Evolutionary conservation across 148 eudicot species (phyloP), one percentile per base, ranked within the genome.

Genomic region (Cornus florida): DNA sequence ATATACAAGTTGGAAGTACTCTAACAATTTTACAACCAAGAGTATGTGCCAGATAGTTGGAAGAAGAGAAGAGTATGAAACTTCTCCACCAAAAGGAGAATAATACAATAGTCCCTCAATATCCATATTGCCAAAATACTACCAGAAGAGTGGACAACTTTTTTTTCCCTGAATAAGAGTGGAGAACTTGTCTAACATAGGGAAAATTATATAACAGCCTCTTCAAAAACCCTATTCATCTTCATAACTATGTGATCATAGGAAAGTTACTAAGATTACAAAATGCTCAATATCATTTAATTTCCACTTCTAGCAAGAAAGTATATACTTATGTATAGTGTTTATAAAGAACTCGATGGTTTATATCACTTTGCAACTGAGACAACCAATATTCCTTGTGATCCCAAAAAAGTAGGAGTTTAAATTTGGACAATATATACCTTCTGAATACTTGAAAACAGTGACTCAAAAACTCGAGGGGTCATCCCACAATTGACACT

Each of bases 401-500:
- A n/a, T 13, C 17, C 17, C 19, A 62, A 62, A 62, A 62, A n/a
- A 62, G 19, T 17, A 62, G 24, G 66, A 62, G 9, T 38, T 39
- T 2, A 65, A 75, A 10, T 43, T 16, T 41, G 6, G 43, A 43
- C 16, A 17, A 75, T n/a, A 28, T 23, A 53, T 69, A 78, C 80
- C 80, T 70, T 78, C 24, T 78, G 80, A 38, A 78, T 78, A 43
- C 99, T 91, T 75, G 99, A 83, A 85, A 96, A 96, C 82, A 96
- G 83, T 78, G 91, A 91, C 80, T 96, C 99, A 77, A 96, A 96
- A 17, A 96, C 98, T 83, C 99, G 87, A 53, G 99, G 99, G 5
- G 99, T 96, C 99, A 96, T 96, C 69, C 99, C 99, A 81, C 97
- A 92, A 65, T 96, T 94, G 59, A 92, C 97, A 82, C 99, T 94